A percentile compares a stretch with the other conserved stretches of the same genome.
phyloP scores from a whole-genome alignment of 768 basidiomycete genomes.

The Leccinum variicolor region DNA sequence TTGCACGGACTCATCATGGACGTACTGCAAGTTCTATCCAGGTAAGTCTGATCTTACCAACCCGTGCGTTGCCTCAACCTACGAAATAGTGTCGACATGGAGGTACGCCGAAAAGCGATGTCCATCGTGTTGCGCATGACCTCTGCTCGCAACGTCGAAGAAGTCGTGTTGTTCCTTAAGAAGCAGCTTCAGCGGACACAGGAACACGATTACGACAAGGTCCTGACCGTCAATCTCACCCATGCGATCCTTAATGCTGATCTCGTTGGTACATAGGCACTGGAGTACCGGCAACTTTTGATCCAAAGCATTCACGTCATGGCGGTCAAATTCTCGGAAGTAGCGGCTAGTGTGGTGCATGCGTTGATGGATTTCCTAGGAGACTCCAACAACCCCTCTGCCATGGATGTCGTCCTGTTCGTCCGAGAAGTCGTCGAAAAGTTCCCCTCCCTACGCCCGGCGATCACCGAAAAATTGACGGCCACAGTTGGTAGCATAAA shows the following conservation, averaged over 20 bases:
- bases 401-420: constrained; percentile 90
- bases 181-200: constrained; percentile 95
- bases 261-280: constrained; percentile 49
- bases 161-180: constrained; percentile 94
- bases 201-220: constrained; percentile 92
- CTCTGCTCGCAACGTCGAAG: constrained; percentile 91
- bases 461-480: constrained; percentile 84
- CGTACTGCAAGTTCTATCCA: constrained; percentile 84
- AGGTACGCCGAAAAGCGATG: constrained; percentile 91
- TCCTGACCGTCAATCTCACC: constrained; percentile 21
- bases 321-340: constrained; percentile 95
- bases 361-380: constrained; percentile 93
- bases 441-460: constrained; percentile 80
- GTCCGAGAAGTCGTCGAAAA: constrained; percentile 95
- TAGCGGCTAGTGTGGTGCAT: constrained; percentile 93
- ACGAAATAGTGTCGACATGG: constrained; percentile 78
- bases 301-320: constrained; percentile 97
- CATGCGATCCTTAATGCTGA: background rate
- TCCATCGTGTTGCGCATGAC: constrained; percentile 90
- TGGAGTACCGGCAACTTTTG: constrained; percentile 93
- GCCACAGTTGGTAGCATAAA: constrained; percentile 83
- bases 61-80: background rate
- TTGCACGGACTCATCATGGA: constrained; percentile 95
- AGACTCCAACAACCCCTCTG: constrained; percentile 92
- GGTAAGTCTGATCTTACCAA: constrained; percentile 37